These are phyloP conservation scores for Nitzschia putrida DNA, from an alignment of 108 stramenopile species.

Conservation along the genomic window DNA sequence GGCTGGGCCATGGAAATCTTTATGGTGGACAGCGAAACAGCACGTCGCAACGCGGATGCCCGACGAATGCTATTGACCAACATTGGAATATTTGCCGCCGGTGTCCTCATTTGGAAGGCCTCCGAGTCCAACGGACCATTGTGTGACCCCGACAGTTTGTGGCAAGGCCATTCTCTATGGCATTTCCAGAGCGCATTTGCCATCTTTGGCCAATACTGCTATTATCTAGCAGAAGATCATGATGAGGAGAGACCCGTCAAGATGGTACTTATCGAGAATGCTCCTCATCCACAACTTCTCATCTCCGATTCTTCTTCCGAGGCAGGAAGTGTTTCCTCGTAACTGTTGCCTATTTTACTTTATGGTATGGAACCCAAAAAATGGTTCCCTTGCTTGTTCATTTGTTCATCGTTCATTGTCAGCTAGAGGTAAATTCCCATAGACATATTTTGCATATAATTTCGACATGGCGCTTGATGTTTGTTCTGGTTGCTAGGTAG, in stretches of 20 bases:
- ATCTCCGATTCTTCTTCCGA: conserved; percentile 23
- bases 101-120: conserved; percentile 10
- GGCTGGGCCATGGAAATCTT: conserved; percentile 2
- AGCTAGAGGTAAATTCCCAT: too few relatives aligned
- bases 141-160: conserved; percentile 19
- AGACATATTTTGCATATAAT: too few relatives aligned
- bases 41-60: neutral
- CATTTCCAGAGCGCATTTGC: conserved; percentile 18
- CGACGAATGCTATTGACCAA: conserved; percentile 8
- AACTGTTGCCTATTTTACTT: neutral
- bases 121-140: conserved; percentile 16
- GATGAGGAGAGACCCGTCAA: neutral
- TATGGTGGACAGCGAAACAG: conserved; percentile 4
- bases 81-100: neutral
- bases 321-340: conserved; percentile 15
- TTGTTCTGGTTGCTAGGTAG: too few relatives aligned
- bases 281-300: conserved; percentile 1
- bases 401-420: too few relatives aligned
- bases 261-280: conserved; percentile 6
- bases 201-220: conserved; percentile 16
- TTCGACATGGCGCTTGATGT: too few relatives aligned
- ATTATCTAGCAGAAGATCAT: conserved; percentile 16
- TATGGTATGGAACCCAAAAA: too few relatives aligned
- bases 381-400: too few relatives aligned
- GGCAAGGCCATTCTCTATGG: conserved; percentile 25